phyloP scores from a whole-genome alignment of 2,329 filamentous ascomycete genomes.

The Aaosphaeria arxii region DNA sequence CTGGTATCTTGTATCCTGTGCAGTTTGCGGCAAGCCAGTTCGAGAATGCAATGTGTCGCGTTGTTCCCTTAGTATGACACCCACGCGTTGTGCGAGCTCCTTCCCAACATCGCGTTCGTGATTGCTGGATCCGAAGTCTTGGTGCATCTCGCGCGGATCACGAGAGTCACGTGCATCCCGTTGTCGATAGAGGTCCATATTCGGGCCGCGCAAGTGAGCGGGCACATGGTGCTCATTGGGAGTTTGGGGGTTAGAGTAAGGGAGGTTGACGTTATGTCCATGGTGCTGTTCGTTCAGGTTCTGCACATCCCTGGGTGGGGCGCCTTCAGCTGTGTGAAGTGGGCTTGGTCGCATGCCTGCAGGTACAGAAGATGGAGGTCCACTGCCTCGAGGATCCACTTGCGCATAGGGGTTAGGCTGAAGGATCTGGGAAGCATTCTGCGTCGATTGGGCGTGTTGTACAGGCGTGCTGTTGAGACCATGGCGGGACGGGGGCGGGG shows the following conservation, averaged over 20 bases:
- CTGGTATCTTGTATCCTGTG: conserved; percentile 27
- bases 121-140: conserved; percentile 27
- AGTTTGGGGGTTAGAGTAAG: conserved; percentile 32
- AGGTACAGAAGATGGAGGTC: conserved; percentile 24
- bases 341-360: conserved; percentile 37
- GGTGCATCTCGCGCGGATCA: conserved; percentile 12
- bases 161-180: conserved; percentile 22
- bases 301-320: conserved; percentile 25
- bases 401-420: conserved; percentile 38
- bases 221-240: conserved; percentile 25
- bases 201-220: conserved; percentile 19
- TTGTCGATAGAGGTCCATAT: conserved; percentile 25
- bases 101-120: conserved; percentile 31
- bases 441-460: conserved; percentile 11
- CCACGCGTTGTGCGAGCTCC: conserved; percentile 28
- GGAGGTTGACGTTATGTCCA: conserved; percentile 23
- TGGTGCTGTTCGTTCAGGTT: conserved; percentile 32
- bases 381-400: conserved; percentile 30
- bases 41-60: conserved; percentile 17
- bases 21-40: conserved; percentile 9
- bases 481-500: conserved; percentile 21
- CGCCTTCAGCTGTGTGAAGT: conserved; percentile 28
- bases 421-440: conserved; percentile 20
- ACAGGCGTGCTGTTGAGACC: conserved; percentile 18
- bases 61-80: conserved; percentile 24